A percentile compares a stretch with the other conserved stretches of the same genome.
These are phyloP conservation scores for Phytophthora citricola DNA, from an alignment of 352 stramenopile species.

Conservation along the genomic window DNA sequence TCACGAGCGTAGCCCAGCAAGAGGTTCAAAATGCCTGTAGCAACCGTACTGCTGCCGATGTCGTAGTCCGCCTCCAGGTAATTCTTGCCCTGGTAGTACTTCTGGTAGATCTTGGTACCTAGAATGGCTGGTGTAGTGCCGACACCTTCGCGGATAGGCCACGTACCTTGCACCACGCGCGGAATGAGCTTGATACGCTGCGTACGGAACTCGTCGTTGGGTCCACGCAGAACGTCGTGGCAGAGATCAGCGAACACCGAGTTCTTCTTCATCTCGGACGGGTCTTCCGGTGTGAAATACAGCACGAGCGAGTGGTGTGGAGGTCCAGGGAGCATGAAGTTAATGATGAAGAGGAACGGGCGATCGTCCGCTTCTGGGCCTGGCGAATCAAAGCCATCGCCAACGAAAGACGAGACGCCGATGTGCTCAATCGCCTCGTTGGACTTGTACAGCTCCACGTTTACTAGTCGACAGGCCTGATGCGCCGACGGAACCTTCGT, in stretches of 20 bases:
- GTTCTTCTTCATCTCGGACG: constrained; percentile 63
- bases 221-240: constrained; percentile 65
- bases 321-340: constrained; percentile 81
- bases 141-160: constrained; percentile 87
- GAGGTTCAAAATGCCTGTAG: constrained; percentile 72
- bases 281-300: constrained; percentile 80
- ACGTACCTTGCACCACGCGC: constrained; percentile 89
- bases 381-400: constrained; percentile 39
- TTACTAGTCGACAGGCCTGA: constrained; percentile 71
- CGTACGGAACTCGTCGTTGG: constrained; percentile 71
- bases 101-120: constrained; percentile 88
- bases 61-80: constrained; percentile 86
- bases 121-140: constrained; percentile 91
- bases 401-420: constrained; percentile 73
- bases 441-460: constrained; percentile 71
- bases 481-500: constrained; percentile 65
- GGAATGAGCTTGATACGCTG: constrained; percentile 93
- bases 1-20: constrained; percentile 70
- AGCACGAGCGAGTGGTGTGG: constrained; percentile 76
- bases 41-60: constrained; percentile 79
- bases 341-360: constrained; percentile 79
- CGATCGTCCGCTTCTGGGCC: constrained; percentile 32
- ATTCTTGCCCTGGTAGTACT: constrained; percentile 72
- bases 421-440: constrained; percentile 66
- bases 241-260: constrained; percentile 76